Base-by-base conservation (phyloP, 163 green algal genomes). In the Picocystis sp. region DNA sequence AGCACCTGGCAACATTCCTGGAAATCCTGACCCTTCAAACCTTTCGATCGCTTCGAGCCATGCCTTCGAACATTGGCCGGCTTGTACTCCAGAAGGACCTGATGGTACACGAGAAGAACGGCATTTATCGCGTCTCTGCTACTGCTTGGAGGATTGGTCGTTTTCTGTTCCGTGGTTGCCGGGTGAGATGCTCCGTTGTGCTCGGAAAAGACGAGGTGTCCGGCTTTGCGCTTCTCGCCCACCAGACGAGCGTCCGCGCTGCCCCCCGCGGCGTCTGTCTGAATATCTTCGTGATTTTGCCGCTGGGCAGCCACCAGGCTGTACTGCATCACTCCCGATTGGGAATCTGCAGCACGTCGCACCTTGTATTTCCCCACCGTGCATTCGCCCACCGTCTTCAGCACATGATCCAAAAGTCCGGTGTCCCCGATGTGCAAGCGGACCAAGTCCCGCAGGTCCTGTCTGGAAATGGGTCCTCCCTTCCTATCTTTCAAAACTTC, bases 351-450 rank as follows among this genome's bases (percentile, higher is more conserved):
- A 5, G 43, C 46, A 19, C 68, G 50, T 3, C 45, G 50, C 15
- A 81, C 63, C 15, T 66, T 50, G 38, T 54, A 57, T n/a, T 61
- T 58, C 24, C 62, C 55, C 17, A 81, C 57, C n/a, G 51, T 38
- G 3, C 17, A 17, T n/a, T 69, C 55, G 23, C 47, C 59, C 45
- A 80, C 44, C 3, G 43, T 47, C 45, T 71, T 71, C 2, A 75
- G 60, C 45, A 73, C 66, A 55, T 71, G 71, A 56, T 81, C 71
- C 43, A 81, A 54, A 17, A 78, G 59, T 12, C 63, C 67, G 17
- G 67, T 76, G 68, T 78, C 70, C 11, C 70, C 63, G 22, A 78
- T 69, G 19, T 71, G 55, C 22, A 35, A 5, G 17, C 66, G 44
- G 23, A 65, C 68, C n/a, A 22, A n/a, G 19, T 70, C 67, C 12